phyloP scores from a whole-genome alignment of 2,329 filamentous ascomycete genomes.

The Diaporthe vaccinii region DNA sequence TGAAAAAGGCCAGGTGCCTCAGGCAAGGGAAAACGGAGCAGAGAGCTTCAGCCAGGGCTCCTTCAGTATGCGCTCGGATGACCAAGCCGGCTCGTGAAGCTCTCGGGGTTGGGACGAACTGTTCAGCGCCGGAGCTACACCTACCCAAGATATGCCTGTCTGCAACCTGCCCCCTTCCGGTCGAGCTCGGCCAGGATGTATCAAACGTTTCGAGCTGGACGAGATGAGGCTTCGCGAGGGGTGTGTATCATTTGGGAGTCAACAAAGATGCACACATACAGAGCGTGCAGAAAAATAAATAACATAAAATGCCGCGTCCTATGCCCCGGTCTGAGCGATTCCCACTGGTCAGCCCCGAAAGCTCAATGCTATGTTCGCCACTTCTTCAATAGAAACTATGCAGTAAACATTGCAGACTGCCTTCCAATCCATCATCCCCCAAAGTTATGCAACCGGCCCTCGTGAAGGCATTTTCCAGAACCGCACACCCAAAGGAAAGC shows the following conservation, averaged over 20 bases:
- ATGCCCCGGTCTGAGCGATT: conserved; percentile 21
- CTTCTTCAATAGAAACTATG: conserved; percentile 29
- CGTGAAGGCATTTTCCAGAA: conserved; percentile 33
- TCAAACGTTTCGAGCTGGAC: not conserved
- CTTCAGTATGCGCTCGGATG: not conserved
- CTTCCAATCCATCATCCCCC: conserved; percentile 20
- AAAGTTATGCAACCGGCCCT: conserved; percentile 40
- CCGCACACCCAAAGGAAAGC: conserved; percentile 26
- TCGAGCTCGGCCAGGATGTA: not conserved
- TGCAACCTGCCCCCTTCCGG: not conserved
- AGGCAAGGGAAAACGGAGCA: not conserved
- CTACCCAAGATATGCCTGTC: not conserved
- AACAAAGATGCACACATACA: conserved; percentile 37
- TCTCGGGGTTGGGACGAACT: not conserved
- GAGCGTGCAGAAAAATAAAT: conserved; percentile 24
- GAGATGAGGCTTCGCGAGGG: not conserved
- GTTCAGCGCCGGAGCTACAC: not conserved
- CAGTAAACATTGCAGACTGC: conserved; percentile 39
- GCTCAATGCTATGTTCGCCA: conserved; percentile 32
- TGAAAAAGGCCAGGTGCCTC: not conserved
- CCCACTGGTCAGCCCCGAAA: conserved; percentile 8
- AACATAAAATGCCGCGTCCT: conserved; percentile 31
- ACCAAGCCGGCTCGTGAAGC: not conserved
- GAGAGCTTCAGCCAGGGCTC: not conserved
- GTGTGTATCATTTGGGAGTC: conserved; percentile 13